These are phyloP conservation scores for Lactarius evosmus DNA, from an alignment of 768 basidiomycete genomes.

Conservation along the genomic window DNA sequence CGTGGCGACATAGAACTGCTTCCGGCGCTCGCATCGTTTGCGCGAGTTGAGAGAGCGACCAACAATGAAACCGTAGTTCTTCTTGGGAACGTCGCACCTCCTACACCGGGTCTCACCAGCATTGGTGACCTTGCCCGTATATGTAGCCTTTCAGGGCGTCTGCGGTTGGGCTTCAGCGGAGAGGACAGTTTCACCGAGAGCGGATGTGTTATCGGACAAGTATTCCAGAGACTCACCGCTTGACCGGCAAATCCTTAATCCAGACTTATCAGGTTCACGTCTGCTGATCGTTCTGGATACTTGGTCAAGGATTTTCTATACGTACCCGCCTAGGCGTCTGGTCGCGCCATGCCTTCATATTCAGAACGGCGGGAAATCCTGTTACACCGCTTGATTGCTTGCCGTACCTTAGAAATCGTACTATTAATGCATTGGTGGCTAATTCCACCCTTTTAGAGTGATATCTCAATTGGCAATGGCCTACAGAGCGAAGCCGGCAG, in stretches of 20 bases:
- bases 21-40: constrained; percentile 18
- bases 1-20: constrained; percentile 18
- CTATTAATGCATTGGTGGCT: constrained; percentile 9
- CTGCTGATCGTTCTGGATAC: constrained; percentile 15
- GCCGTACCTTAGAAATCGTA: constrained; percentile 16
- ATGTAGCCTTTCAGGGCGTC: constrained; percentile 7
- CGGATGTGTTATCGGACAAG: background rate
- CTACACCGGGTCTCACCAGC: constrained; percentile 1
- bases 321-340: background rate
- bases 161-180: constrained; percentile 24
- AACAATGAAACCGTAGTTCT: constrained; percentile 17
- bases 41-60: constrained; percentile 8
- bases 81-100: constrained; percentile 10
- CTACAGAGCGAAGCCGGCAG: constrained; percentile 18
- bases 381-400: constrained; percentile 6
- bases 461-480: constrained; percentile 11
- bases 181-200: constrained; percentile 24
- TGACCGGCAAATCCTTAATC: constrained; percentile 8
- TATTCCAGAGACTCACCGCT: constrained; percentile 15
- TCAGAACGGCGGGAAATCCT: constrained; percentile 13
- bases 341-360: background rate
- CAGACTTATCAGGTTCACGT: constrained; percentile 2
- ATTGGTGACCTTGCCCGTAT: constrained; percentile 19
- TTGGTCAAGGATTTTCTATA: constrained; percentile 9
- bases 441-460: constrained; percentile 16